A percentile compares a stretch with the other conserved stretches of the same genome.
Conservation (phyloP, 2,329 filamentous ascomycete genomes). For the Cladophialophora carrionii region DNA sequence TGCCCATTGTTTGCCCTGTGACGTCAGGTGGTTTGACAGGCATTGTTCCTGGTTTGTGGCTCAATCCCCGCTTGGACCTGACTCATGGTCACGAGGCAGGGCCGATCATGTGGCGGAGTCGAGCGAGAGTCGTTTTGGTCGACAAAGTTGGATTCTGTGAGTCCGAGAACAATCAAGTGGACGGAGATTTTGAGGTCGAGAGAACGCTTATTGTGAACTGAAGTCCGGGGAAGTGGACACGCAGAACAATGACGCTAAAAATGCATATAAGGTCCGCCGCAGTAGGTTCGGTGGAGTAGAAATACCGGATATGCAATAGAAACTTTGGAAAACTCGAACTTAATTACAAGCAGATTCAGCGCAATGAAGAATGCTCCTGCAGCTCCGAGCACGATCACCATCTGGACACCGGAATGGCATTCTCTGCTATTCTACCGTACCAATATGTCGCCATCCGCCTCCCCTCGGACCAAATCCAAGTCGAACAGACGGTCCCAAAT, state of each 20-base stretch:
- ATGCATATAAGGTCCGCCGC: background rate
- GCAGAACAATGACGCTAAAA: background rate
- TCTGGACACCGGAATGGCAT: conserved; percentile 33
- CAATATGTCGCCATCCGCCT: conserved; percentile 59
- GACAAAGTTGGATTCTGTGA: background rate
- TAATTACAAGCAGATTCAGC: background rate
- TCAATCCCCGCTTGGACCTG: conserved; percentile 11
- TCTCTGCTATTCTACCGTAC: conserved; percentile 54
- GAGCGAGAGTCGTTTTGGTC: background rate
- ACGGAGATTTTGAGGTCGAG: background rate
- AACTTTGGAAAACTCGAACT: background rate
- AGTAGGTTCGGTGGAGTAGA: background rate
- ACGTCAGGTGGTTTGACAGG: conserved; percentile 24
- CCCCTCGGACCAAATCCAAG: conserved; percentile 61
- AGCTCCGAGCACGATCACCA: background rate
- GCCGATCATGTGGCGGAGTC: conserved; percentile 6
- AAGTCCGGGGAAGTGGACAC: background rate
- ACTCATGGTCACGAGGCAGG: conserved; percentile 21
- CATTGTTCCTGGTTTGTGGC: conserved; percentile 33
- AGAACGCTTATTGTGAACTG: background rate
- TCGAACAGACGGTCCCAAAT: conserved; percentile 64
- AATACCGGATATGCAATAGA: background rate
- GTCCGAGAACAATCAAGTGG: background rate
- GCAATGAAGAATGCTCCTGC: background rate
- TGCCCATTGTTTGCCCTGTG: conserved; percentile 22